Evolutionary conservation across 2,329 filamentous ascomycete species (phyloP), one percentile per base, ranked within the genome.

Genomic region (Periglandula ipomoeae): DNA sequence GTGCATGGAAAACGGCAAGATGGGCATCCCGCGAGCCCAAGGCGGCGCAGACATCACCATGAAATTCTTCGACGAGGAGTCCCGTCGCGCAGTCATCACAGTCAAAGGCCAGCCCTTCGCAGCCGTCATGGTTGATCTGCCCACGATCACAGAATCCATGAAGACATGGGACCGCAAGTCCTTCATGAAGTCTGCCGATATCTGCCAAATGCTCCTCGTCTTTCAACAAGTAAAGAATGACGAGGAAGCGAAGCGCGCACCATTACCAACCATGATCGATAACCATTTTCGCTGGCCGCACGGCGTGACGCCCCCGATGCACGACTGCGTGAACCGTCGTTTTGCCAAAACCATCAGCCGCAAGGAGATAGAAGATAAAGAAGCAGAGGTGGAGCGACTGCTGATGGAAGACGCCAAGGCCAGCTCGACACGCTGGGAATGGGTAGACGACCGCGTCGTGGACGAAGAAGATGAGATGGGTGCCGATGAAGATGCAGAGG

Each of bases 101-200:
- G 76, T 95, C 52, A 79, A 82, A 53, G 82, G 82, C 4, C 77
- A 79, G 46, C 73, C 78, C 44, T 95, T 88, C 62, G 89, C 87
- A 0, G 88, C 86, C 22, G 79, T 84, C 19, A 73, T 95, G 63
- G 83, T 95, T 8, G 89, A 94, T 58, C 69, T 95, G 27, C 89
- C 89, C 0, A 93, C 87, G 51, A 87, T 95, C 50, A 83, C 90
- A 5, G 89, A 95, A 63, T 85, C 83, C 7, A 89, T 93, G 85
- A 95, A 95, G 72, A 90, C 86, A 51, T 95, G 89, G 87, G 89
- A 95, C 63, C 84, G 84, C 60, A 89, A 87, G 60, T 79, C 83
- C 17, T 89, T 90, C 73, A 89, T 90, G 72, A 95, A 95, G 69
- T 86, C 87, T 8, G 85, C 87, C 27, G 89, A 95, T 61, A 80